A percentile compares a stretch with the other conserved stretches of the same genome.
Evolutionary conservation across 2,329 filamentous ascomycete genomes (phyloP).

Genomic region (Alternaria sp.): DNA sequence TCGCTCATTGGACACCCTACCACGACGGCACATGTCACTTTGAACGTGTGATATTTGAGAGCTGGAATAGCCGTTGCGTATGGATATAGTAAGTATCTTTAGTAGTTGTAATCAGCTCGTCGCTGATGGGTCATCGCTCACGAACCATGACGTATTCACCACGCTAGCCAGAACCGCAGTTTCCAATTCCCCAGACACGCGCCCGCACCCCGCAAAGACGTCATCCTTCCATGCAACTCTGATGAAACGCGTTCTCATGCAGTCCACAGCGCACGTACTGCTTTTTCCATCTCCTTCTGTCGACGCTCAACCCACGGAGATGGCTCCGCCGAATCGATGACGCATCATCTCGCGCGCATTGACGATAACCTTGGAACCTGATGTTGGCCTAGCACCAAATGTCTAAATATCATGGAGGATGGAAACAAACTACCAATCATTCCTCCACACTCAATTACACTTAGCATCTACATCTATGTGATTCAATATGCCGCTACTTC

Average conservation of each 20-base stretch:
- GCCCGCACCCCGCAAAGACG: neutral
- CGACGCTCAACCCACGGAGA: neutral
- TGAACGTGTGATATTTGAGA: too few relatives aligned
- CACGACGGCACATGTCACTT: neutral
- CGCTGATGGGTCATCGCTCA: neutral
- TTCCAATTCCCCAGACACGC: neutral
- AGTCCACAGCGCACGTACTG: neutral
- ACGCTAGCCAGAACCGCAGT: neutral
- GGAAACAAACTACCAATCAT: neutral
- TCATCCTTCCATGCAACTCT: neutral
- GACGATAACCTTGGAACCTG: neutral
- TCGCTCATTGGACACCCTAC: neutral
- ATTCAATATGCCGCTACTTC: conserved; percentile 1
- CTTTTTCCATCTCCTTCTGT: neutral
- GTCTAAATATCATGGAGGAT: neutral
- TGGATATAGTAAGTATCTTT: neutral
- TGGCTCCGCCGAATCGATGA: neutral
- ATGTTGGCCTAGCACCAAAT: neutral
- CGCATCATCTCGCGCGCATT: neutral
- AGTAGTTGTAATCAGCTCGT: neutral
- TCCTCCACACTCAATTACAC: neutral
- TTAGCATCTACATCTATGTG: neutral
- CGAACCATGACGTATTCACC: neutral
- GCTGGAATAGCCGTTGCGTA: neutral
- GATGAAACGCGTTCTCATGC: neutral